Evolutionary conservation across 345 rosid species (phyloP).

Genomic region (Syzygium oleosum): DNA sequence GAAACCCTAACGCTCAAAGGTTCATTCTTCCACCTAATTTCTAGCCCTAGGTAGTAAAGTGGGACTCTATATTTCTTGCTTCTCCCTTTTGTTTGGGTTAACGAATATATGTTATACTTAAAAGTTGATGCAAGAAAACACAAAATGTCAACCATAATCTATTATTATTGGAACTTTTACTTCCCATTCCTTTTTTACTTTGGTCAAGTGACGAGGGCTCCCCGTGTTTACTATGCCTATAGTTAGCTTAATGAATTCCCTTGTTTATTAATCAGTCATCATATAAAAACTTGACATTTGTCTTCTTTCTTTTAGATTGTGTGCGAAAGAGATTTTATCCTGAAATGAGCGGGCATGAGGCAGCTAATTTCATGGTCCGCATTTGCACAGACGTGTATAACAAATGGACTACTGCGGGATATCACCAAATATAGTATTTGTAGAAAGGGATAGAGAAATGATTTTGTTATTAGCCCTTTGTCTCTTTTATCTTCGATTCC

Average conservation of each 20-base stretch:
- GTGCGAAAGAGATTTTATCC: conserved; percentile 96
- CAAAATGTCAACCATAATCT: no score
- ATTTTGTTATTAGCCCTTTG: background rate
- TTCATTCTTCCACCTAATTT: background rate
- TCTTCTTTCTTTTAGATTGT: conserved; percentile 36
- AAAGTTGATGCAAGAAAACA: no score
- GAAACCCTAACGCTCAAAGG: background rate
- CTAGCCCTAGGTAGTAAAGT: background rate
- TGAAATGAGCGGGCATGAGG: conserved; percentile 94
- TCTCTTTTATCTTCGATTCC: conserved; percentile 3
- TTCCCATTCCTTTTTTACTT: no score
- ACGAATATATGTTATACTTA: no score
- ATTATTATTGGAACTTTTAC: no score
- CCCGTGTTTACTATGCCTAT: background rate
- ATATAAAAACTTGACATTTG: background rate
- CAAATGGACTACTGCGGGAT: conserved; percentile 92
- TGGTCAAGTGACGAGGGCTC: no score
- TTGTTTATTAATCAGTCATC: background rate
- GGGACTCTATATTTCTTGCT: background rate
- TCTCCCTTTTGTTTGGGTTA: no score
- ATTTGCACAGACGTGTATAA: conserved; percentile 88
- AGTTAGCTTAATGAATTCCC: background rate
- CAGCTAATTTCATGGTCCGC: conserved; percentile 81
- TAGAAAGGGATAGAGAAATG: conserved; percentile 97
- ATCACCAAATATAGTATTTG: conserved; percentile 87